phyloP scores from a whole-genome alignment of 257 asterid species.

The Marsdenia floribunda region DNA sequence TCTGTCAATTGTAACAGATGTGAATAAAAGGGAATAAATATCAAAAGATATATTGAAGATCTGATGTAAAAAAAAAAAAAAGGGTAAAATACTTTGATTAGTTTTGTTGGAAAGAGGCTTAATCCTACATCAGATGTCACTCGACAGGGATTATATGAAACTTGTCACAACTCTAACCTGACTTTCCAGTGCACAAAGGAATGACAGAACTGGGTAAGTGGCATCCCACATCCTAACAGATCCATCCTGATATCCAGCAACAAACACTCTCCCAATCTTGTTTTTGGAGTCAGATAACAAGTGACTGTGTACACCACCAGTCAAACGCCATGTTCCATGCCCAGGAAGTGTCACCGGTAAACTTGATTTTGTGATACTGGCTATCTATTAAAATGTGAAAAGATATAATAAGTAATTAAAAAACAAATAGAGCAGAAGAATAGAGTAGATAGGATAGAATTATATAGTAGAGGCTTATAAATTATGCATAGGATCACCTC shows the following conservation, averaged over 20 bases:
- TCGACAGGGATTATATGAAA: conserved; percentile 3
- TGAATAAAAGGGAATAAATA: neutral
- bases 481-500: conserved; percentile 40
- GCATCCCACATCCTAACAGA: conserved; percentile 89
- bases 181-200: conserved; percentile 44
- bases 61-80: no score
- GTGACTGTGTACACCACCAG: conserved; percentile 72
- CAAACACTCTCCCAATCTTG: conserved; percentile 49
- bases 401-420: conserved; percentile 18
- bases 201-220: conserved; percentile 65
- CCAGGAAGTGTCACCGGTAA: conserved; percentile 37
- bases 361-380: conserved; percentile 27
- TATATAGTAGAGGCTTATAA: neutral
- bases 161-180: conserved; percentile 42
- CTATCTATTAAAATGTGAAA: conserved; percentile 36
- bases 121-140: neutral
- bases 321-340: conserved; percentile 49
- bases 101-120: neutral
- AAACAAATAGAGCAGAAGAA: conserved; percentile 17
- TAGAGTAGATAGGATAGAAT: conserved; percentile 12
- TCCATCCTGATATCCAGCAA: conserved; percentile 84
- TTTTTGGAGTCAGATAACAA: conserved; percentile 40
- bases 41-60: neutral
- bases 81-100: neutral
- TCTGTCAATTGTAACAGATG: conserved; percentile 45